These are phyloP conservation scores for Metschnikowia bowlesiae DNA, from an alignment of 805 yeast species.

Conservation along the genomic window DNA sequence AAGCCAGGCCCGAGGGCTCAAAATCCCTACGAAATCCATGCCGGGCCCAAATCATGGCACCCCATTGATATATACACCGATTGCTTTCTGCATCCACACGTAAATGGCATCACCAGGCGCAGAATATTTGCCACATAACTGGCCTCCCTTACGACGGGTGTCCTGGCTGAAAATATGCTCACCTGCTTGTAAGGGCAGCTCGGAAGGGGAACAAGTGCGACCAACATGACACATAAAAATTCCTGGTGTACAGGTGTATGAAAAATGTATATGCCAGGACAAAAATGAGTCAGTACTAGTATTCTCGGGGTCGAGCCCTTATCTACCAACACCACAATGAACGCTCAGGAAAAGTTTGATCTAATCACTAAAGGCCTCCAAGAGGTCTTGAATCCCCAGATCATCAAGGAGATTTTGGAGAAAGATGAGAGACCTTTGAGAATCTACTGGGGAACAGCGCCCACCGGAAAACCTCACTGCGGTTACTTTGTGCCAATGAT, in stretches of 20 bases:
- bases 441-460: conserved; percentile 99
- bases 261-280: conserved; percentile 1
- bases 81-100: neutral
- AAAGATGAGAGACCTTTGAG: conserved; percentile 77
- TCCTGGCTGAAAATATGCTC: neutral
- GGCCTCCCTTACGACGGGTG: too few relatives aligned
- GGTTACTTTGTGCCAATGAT: conserved; percentile 99
- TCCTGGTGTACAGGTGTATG: neutral
- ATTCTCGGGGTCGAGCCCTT: neutral
- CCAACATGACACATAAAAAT: neutral
- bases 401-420: conserved; percentile 78
- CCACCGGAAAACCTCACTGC: conserved; percentile 98
- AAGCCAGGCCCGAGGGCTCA: neutral
- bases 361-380: conserved; percentile 83
- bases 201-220: neutral
- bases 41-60: neutral
- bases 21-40: neutral
- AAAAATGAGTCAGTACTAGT: conserved; percentile 2
- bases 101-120: neutral
- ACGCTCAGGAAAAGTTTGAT: conserved; percentile 61
- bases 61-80: neutral
- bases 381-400: conserved; percentile 85
- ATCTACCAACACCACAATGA: conserved; percentile 23
- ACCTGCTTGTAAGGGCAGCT: too few relatives aligned
- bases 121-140: too few relatives aligned